Percentiles rank a stretch among this genome's conserved stretches.
Conservation (phyloP, 2,329 filamentous ascomycete genomes). For the Fusarium pseudocircinatum region DNA sequence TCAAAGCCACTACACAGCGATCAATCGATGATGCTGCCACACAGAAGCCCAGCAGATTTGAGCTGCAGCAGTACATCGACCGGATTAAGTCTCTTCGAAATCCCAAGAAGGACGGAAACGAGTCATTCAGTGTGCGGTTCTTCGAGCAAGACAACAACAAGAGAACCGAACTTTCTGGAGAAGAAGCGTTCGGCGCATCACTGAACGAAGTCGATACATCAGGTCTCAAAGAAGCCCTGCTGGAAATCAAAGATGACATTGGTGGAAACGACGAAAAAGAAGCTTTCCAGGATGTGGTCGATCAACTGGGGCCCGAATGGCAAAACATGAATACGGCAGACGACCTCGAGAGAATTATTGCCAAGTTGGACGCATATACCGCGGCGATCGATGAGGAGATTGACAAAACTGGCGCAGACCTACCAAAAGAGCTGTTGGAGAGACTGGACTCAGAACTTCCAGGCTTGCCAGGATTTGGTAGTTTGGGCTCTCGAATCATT, state of each 20-base stretch:
- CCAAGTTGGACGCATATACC: slow-evolving; percentile 48
- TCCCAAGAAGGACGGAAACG: slow-evolving; percentile 19
- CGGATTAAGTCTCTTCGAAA: slow-evolving; percentile 41
- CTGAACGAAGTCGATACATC: slow-evolving; percentile 50
- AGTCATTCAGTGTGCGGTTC: slow-evolving; percentile 52
- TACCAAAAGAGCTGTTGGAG: slow-evolving; percentile 48
- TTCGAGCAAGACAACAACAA: slow-evolving; percentile 58
- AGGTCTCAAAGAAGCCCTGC: slow-evolving; percentile 49
- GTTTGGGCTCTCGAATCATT: slow-evolving; percentile 33
- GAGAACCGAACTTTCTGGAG: slow-evolving; percentile 50
- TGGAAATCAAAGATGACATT: slow-evolving; percentile 52
- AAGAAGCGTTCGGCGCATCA: slow-evolving; percentile 54
- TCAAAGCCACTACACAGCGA: slow-evolving; percentile 31
- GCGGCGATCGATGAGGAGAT: slow-evolving; percentile 50
- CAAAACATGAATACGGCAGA: slow-evolving; percentile 45
- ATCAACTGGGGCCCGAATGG: slow-evolving; percentile 46
- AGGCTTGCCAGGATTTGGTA: slow-evolving; percentile 40
- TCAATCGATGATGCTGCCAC: slow-evolving; percentile 24
- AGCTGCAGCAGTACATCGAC: slow-evolving; percentile 44
- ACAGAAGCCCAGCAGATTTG: slow-evolving; percentile 40
- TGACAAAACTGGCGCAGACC: slow-evolving; percentile 43
- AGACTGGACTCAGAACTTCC: slow-evolving; percentile 45
- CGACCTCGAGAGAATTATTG: slow-evolving; percentile 50
- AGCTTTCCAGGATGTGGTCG: slow-evolving; percentile 50
- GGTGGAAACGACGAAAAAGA: slow-evolving; percentile 47